These are phyloP conservation scores for Pyrenophora tritici-repentis DNA, from an alignment of 2,329 filamentous ascomycete species.

Conservation along the genomic window DNA sequence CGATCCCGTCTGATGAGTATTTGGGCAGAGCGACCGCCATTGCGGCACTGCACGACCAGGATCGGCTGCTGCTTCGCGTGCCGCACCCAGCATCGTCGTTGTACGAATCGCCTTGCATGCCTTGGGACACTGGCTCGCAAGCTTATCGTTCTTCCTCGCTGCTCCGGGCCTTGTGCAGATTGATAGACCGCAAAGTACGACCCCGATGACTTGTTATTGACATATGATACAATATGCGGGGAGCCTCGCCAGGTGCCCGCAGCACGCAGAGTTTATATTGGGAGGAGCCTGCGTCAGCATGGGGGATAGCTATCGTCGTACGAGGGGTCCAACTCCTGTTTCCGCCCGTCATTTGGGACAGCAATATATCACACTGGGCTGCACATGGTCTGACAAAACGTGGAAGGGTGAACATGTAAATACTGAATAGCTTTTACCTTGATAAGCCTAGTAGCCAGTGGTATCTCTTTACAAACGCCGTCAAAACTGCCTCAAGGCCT, in stretches of 20 bases:
- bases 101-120: constrained; percentile 14
- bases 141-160: constrained; percentile 23
- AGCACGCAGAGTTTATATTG: constrained; percentile 6
- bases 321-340: not conserved
- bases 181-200: constrained; percentile 15
- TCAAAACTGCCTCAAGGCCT: constrained; percentile 18
- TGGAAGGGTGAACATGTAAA: constrained; percentile 12
- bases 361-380: not conserved
- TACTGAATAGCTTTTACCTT: constrained; percentile 24
- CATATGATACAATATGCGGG: constrained; percentile 22
- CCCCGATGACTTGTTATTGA: constrained; percentile 19
- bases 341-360: not conserved
- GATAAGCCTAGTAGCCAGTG: constrained; percentile 31
- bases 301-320: constrained; percentile 4
- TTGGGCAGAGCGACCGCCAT: constrained; percentile 8
- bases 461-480: constrained; percentile 33
- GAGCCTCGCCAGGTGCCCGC: not conserved
- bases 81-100: constrained; percentile 22
- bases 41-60: constrained; percentile 20
- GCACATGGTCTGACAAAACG: not conserved
- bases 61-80: constrained; percentile 16
- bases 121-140: constrained; percentile 12
- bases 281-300: constrained; percentile 23
- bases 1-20: not conserved
- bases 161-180: constrained; percentile 23